Evolutionary conservation across 2,329 filamentous ascomycete genomes (phyloP).

Genomic region (Neophaeococcomyces mojaviensis): DNA sequence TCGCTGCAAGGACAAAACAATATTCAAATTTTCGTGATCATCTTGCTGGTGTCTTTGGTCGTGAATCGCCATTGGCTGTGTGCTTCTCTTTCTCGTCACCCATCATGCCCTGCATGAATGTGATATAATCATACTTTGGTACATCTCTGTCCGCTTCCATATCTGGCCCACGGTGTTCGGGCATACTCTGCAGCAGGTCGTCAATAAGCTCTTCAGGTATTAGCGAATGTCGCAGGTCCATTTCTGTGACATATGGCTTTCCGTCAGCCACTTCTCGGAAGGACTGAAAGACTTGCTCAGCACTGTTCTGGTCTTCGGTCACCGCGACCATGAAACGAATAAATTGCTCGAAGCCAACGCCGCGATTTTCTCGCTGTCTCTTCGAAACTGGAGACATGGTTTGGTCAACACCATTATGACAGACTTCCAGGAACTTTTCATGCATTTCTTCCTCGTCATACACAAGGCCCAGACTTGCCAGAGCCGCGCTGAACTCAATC

Average conservation of each 20-base stretch:
- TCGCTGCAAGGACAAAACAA: neutral
- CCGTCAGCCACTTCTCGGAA: constrained; percentile 97
- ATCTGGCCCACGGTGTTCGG: constrained; percentile 73
- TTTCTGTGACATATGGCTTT: constrained; percentile 96
- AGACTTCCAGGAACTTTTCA: constrained; percentile 84
- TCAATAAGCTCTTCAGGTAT: constrained; percentile 97
- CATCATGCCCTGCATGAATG: constrained; percentile 89
- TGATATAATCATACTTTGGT: constrained; percentile 91
- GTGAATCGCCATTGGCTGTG: constrained; percentile 13
- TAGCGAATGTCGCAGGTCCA: constrained; percentile 88
- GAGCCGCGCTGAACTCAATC: constrained; percentile 88
- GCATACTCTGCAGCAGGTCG: constrained; percentile 80
- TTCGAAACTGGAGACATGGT: constrained; percentile 32
- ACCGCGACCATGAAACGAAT: constrained; percentile 99
- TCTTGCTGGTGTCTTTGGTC: constrained; percentile 14
- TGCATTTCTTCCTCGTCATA: constrained; percentile 99
- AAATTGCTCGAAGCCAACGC: constrained; percentile 95
- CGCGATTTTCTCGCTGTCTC: constrained; percentile 32
- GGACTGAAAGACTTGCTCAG: constrained; percentile 95
- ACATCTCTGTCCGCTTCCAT: constrained; percentile 74
- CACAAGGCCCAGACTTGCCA: constrained; percentile 89
- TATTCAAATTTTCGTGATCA: constrained; percentile 5
- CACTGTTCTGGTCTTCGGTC: constrained; percentile 97
- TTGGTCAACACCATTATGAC: constrained; percentile 29
- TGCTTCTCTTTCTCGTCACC: constrained; percentile 26